phyloP scores from a whole-genome alignment of 2,329 filamentous ascomycete species.

The Intubia oerlemansii region DNA sequence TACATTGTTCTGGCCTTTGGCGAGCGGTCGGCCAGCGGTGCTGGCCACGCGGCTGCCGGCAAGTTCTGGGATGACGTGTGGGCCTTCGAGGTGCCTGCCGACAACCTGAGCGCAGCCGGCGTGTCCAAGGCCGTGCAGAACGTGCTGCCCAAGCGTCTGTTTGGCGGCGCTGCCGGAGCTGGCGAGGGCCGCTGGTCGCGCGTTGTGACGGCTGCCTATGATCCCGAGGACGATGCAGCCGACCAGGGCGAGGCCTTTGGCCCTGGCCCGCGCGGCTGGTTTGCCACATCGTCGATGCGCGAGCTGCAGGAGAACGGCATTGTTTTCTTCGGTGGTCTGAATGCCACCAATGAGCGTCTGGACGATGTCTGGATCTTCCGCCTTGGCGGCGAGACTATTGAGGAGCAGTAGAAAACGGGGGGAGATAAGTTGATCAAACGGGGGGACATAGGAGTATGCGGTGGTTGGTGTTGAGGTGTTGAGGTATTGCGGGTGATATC shows the following conservation, averaged over 20 bases:
- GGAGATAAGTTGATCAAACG: no score
- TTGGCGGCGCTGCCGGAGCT: slow-evolving; percentile 11
- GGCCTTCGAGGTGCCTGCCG: slow-evolving; percentile 38
- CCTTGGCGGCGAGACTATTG: slow-evolving; percentile 17
- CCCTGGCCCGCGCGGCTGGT: slow-evolving; percentile 33
- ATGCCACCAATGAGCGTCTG: slow-evolving; percentile 25
- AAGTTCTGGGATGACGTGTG: slow-evolving; percentile 39
- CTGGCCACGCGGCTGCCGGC: slow-evolving; percentile 28
- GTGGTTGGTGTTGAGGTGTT: no score
- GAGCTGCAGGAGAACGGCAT: slow-evolving; percentile 38
- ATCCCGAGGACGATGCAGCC: slow-evolving; percentile 23
- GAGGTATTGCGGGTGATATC: no score
- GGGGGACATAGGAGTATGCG: no score
- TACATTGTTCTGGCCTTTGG: slow-evolving; percentile 42
- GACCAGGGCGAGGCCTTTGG: slow-evolving; percentile 20
- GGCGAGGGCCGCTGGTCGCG: slow-evolving; percentile 37
- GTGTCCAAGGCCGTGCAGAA: slow-evolving; percentile 25
- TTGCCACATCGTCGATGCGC: slow-evolving; percentile 31
- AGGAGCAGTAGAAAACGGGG: slow-evolving; percentile 1
- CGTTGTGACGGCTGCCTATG: slow-evolving; percentile 24
- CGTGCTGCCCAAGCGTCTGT: slow-evolving; percentile 4
- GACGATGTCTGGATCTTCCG: slow-evolving; percentile 45
- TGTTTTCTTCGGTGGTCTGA: slow-evolving; percentile 38
- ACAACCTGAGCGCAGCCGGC: slow-evolving; percentile 31
- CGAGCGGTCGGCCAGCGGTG: slow-evolving; percentile 25